Conservation (phyloP, 2,329 filamentous ascomycete species). For the Anisogramma anomala region DNA sequence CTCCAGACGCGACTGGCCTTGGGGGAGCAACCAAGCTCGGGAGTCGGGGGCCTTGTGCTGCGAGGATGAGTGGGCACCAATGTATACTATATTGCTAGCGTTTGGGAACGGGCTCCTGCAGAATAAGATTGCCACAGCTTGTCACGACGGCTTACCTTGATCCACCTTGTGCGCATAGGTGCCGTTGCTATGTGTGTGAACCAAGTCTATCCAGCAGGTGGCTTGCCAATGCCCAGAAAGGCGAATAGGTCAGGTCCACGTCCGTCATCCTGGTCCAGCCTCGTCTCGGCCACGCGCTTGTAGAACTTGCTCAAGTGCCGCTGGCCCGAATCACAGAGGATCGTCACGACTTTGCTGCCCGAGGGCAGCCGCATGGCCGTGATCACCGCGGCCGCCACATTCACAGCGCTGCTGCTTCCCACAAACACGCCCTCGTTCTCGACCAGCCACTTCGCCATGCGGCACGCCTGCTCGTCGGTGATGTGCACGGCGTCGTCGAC, state of each 20-base stretch:
- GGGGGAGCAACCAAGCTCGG: not conserved
- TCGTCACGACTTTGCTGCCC: slow-evolving; percentile 61
- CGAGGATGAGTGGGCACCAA: no score
- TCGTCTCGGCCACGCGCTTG: slow-evolving; percentile 59
- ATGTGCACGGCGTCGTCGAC: slow-evolving; percentile 86
- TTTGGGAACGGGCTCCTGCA: no score
- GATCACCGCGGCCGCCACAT: slow-evolving; percentile 71
- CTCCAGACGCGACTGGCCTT: no score
- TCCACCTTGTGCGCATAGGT: no score
- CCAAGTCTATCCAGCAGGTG: not conserved
- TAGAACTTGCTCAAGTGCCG: slow-evolving; percentile 79
- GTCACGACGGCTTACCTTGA: no score
- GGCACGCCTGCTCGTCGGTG: slow-evolving; percentile 75
- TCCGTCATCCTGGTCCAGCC: slow-evolving; percentile 52
- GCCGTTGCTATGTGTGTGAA: no score
- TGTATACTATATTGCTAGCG: no score
- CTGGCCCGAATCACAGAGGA: slow-evolving; percentile 77
- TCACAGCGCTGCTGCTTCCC: slow-evolving; percentile 92
- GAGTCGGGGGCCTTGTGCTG: not conserved
- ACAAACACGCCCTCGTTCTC: slow-evolving; percentile 92
- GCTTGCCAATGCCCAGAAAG: slow-evolving; percentile 34
- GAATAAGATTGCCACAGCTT: no score
- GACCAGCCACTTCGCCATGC: slow-evolving; percentile 93
- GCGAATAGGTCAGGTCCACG: slow-evolving; percentile 36
- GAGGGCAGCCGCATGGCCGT: slow-evolving; percentile 51